These are phyloP conservation scores for Chaetothyriales sp. DNA, from an alignment of 2,329 filamentous ascomycete genomes.

Conservation along the genomic window DNA sequence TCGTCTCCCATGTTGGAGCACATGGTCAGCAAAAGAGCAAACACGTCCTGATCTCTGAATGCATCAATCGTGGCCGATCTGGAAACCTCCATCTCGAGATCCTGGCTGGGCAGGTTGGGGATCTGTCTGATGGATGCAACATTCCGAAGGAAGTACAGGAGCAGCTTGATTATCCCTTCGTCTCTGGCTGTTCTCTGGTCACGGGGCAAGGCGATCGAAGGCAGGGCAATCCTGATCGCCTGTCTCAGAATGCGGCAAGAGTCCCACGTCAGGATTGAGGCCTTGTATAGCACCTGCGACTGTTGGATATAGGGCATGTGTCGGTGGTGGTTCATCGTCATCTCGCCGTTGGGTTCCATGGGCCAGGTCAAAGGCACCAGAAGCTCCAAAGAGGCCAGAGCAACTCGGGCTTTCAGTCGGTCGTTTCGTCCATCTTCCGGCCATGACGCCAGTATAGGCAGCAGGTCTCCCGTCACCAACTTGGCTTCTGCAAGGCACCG, in stretches of 20 bases:
- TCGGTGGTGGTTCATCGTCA: slow-evolving; percentile 83
- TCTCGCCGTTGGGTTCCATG: slow-evolving; percentile 62
- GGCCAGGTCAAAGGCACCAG: slow-evolving; percentile 92
- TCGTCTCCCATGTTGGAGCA: slow-evolving; percentile 89
- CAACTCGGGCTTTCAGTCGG: slow-evolving; percentile 61
- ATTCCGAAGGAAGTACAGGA: slow-evolving; percentile 80
- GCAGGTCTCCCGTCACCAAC: slow-evolving; percentile 72
- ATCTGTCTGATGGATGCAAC: slow-evolving; percentile 70
- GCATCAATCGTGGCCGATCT: slow-evolving; percentile 76
- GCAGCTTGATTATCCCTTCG: slow-evolving; percentile 79
- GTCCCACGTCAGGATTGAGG: slow-evolving; percentile 71
- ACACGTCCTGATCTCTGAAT: slow-evolving; percentile 80
- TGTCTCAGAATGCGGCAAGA: slow-evolving; percentile 63
- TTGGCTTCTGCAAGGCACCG: slow-evolving; percentile 85
- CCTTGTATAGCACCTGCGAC: slow-evolving; percentile 79
- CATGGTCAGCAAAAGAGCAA: slow-evolving; percentile 69
- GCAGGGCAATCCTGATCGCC: slow-evolving; percentile 64
- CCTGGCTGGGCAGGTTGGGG: slow-evolving; percentile 56
- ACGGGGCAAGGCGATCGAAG: slow-evolving; percentile 65
- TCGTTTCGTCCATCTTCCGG: slow-evolving; percentile 56
- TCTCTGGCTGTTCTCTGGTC: slow-evolving; percentile 65
- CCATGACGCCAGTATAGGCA: slow-evolving; percentile 79
- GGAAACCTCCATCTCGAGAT: slow-evolving; percentile 80
- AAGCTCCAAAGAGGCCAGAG: slow-evolving; percentile 75
- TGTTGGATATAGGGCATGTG: slow-evolving; percentile 82